Evolutionary conservation across 1,139 yeast genomes (phyloP).

Genomic region (Scheffersomyces stambukii): DNA sequence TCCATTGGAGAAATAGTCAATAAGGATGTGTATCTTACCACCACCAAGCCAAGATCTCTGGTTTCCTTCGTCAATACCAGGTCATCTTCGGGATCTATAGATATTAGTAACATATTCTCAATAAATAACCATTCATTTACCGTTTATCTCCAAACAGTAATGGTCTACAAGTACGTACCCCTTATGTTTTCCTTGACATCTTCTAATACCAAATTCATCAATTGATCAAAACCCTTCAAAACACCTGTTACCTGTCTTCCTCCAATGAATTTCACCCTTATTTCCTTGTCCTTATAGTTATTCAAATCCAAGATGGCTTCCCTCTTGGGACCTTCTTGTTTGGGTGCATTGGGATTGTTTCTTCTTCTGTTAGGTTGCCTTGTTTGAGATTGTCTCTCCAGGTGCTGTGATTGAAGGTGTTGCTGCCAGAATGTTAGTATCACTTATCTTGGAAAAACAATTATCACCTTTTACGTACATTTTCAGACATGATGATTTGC

Average conservation of each 20-base stretch:
- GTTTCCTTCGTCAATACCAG: slow-evolving; percentile 46
- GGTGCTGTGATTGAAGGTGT: slow-evolving; percentile 6
- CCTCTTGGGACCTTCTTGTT: slow-evolving; percentile 74
- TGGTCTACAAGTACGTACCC: slow-evolving; percentile 34
- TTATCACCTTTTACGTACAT: no score
- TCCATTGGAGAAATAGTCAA: slow-evolving; percentile 80
- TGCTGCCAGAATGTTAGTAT: slow-evolving; percentile 5
- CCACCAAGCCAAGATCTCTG: slow-evolving; percentile 69
- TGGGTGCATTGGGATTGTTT: slow-evolving; percentile 26
- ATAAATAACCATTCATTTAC: no score
- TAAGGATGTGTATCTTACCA: slow-evolving; percentile 81
- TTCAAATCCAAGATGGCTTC: slow-evolving; percentile 85
- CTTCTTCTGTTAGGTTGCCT: slow-evolving; percentile 18
- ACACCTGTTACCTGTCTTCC: slow-evolving; percentile 77
- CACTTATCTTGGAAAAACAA: no score
- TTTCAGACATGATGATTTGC: no score
- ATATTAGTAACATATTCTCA: slow-evolving; percentile 29
- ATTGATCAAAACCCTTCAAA: slow-evolving; percentile 85
- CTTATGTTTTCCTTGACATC: slow-evolving; percentile 69
- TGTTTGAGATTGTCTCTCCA: slow-evolving; percentile 3
- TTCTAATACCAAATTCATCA: slow-evolving; percentile 90
- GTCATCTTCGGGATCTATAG: slow-evolving; percentile 59
- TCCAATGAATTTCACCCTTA: slow-evolving; percentile 81
- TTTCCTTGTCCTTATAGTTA: slow-evolving; percentile 68
- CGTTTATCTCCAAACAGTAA: no score